Evolutionary conservation across 345 rosid genomes (phyloP), one percentile per base, ranked within the genome.

Genomic region (Sisymbrium irio): DNA sequence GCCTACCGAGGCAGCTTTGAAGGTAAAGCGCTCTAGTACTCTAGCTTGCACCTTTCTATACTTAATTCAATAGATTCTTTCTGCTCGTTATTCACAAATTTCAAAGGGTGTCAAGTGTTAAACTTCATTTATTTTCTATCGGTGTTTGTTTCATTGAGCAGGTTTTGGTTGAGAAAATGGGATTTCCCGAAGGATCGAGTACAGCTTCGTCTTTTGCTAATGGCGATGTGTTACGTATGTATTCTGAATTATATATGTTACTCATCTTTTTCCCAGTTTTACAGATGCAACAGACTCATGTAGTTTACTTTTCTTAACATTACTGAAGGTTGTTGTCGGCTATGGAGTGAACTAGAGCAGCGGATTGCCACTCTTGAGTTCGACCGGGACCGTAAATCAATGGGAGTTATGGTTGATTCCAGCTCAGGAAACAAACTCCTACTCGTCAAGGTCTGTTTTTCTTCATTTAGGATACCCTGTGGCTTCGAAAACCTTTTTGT

Each of bases 111-210:
- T 30, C 6, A 5, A 30, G 7, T 49, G 33, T 5, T 30, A 30
- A 30, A 4, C 6, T 30, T 4, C 54, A 17, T 39, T 37, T 37
- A 10, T 10, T 10, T 57, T 36, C 22, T 27, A 17, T 42, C 22
- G 18, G 20, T 55, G 40, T 46, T 13, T 69, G 41, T 62, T 50
- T 37, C 41, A 42, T 71, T 55, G 80, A n/a, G 18, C 83, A 95
- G 97, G 97, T 90, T 75, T 71, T 94, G 77, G 97, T 91, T 75
- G 98, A 94, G 82, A 94, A 94, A 82, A 94, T 94, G 97, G 97
- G 96, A 68, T 78, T 87, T 77, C 88, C 97, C 0, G 87, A 82
- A 62, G 89, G 80, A 76, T 56, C 49, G 15, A 71, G 73, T 64
- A 37, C 78, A 40, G 79, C 55, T 36, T 75, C 83, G 5, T 80